phyloP scores from a whole-genome alignment of 2,329 filamentous ascomycete species.

The Cadophora malorum region DNA sequence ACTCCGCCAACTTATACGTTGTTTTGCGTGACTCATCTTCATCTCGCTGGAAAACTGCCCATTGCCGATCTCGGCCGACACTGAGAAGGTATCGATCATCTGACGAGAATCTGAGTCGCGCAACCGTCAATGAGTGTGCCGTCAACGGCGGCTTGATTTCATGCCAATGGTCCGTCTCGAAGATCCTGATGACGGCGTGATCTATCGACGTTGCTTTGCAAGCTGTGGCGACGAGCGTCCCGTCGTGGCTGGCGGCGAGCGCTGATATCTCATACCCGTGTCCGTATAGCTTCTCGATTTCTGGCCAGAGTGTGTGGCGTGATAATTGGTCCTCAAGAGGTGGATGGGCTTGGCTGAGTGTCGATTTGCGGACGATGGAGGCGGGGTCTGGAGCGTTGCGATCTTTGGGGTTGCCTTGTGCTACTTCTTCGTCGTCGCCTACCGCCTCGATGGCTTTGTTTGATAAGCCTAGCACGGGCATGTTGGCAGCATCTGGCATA shows the following conservation, averaged over 20 bases:
- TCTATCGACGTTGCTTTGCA: conserved; percentile 92
- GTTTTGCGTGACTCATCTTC: conserved; percentile 28
- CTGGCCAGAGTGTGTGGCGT: conserved; percentile 92
- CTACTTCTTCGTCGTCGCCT: conserved; percentile 57
- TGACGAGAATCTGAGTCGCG: conserved; percentile 77
- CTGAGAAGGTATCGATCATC: conserved; percentile 81
- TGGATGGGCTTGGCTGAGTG: conserved; percentile 72
- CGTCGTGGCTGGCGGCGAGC: conserved; percentile 78
- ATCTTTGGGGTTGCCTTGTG: conserved; percentile 53
- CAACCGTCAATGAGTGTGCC: conserved; percentile 88
- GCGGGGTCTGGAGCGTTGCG: conserved; percentile 61
- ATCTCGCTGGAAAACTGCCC: conserved; percentile 76
- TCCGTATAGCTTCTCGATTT: conserved; percentile 95
- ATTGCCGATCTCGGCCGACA: conserved; percentile 90
- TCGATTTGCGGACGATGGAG: conserved; percentile 62
- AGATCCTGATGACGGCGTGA: conserved; percentile 91
- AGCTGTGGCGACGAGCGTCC: conserved; percentile 81
- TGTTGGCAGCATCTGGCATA: conserved; percentile 88
- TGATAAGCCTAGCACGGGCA: conserved; percentile 92
- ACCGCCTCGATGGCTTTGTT: conserved; percentile 84
- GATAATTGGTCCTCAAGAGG: conserved; percentile 90
- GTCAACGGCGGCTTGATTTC: conserved; percentile 83
- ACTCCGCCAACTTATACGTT: conserved; percentile 63
- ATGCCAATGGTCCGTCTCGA: conserved; percentile 86
- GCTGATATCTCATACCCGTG: conserved; percentile 97